Evolutionary conservation across 495 filamentous ascomycete species (phyloP).

Genomic region (Neurospora sp.): DNA sequence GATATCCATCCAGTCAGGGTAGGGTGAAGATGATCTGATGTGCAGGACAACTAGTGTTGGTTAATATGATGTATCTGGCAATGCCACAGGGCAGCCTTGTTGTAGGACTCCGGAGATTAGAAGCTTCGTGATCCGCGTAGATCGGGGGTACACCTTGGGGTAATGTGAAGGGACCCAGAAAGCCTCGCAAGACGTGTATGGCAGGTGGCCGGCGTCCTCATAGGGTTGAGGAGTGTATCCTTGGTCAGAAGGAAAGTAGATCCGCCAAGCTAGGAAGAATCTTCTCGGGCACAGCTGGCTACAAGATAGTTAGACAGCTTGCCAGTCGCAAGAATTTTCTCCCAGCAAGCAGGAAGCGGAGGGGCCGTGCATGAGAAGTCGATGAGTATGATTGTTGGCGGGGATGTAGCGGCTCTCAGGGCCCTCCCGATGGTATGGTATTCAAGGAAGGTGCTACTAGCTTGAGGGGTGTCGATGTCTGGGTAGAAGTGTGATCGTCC

Average conservation of each 20-base stretch:
- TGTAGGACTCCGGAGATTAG: not conserved
- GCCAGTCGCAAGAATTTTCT: not conserved
- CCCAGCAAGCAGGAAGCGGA: not conserved
- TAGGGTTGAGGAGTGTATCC: not conserved
- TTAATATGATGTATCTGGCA: not conserved
- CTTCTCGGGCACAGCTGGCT: not conserved
- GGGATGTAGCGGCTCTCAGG: not conserved
- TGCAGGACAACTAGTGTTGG: not conserved
- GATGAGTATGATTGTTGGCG: not conserved
- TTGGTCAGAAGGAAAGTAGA: not conserved
- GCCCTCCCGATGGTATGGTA: not conserved
- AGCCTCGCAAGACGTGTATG: not conserved
- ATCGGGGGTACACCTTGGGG: not conserved
- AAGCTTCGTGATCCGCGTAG: not conserved
- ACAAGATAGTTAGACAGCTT: not conserved
- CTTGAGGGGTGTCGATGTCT: conserved; percentile 4
- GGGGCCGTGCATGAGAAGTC: not conserved
- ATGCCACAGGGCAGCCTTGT: not conserved
- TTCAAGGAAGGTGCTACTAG: conserved; percentile 10
- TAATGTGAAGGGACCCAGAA: not conserved
- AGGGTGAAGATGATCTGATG: not conserved
- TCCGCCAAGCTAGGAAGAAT: not conserved
- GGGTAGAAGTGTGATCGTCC: conserved; percentile 8
- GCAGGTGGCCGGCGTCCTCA: not conserved
- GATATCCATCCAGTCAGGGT: not conserved